Base-by-base conservation (phyloP, 352 stramenopile species). In the Stramenopiles sp. region DNA sequence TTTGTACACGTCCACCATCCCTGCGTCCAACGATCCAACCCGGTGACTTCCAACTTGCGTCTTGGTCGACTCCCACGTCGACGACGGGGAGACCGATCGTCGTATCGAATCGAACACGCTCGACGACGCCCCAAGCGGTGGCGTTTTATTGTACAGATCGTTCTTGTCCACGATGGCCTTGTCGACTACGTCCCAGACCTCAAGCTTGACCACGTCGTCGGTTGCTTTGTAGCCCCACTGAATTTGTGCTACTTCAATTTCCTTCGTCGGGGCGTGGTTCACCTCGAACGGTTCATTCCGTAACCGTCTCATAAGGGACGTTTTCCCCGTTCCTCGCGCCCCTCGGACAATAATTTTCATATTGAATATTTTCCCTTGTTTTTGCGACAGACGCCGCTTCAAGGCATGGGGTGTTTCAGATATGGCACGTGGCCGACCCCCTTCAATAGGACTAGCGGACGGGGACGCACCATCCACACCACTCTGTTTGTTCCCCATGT, bases 141-240 rank as follows among this genome's bases (percentile, higher is more conserved):
- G n/a, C 0, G 31, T 71, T 1, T 1, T 68, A 0, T 49, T 68
- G 0, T 37, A 53, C 3, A 69, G 78, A 1, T 82, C 74, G 1
- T 80, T 68, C 0, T 74, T 74, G 18, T 81, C 74, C 4, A 79
- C 63, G 37, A 91, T 87, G 32, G 84, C 86, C n/a, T 81, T 76
- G 79, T 94, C 88, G 1, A 92, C 87, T n/a, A 93, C 87, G 74
- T 94, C 88, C 88, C 89, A 92, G 4, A 94, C 85, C 73, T 95
- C 89, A 78, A 90, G 92, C 77, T 92, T 90, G 71, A 94, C 84
- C 49, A 81, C 89, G 49, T 94, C 87, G 73, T 92, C 85, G 0
- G 82, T 79, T 43, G 83, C 82, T 3, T 80, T 77, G 32, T 83
- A 82, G 71, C 86, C 87, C 85, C 87, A 93, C 68, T 90, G 89